Evolutionary conservation across 352 stramenopile species (phyloP).

Genomic region (Pilasporangium apinafurcum): DNA sequence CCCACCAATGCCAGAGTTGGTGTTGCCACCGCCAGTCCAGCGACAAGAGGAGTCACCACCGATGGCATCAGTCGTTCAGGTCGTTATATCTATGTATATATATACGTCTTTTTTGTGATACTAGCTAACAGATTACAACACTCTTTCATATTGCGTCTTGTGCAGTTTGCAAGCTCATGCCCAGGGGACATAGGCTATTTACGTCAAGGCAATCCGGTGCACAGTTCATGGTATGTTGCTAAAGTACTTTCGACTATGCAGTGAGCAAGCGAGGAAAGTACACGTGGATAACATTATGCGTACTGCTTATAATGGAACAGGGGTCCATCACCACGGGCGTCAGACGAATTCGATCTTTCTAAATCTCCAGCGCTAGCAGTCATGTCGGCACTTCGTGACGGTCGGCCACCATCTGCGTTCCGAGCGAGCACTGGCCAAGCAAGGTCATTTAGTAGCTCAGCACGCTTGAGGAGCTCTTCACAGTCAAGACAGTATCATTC

Average conservation of each 20-base stretch:
- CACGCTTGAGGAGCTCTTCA: conserved; percentile 2
- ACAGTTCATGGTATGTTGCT: conserved; percentile 29
- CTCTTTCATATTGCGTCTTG: not conserved
- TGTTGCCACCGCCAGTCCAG: conserved; percentile 37
- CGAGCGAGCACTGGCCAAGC: conserved; percentile 5
- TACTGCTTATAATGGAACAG: not conserved
- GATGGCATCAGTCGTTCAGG: conserved; percentile 44
- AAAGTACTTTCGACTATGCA: too few species aligned
- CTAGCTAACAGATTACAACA: too few species aligned
- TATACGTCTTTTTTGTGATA: not conserved
- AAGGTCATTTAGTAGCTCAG: conserved; percentile 17
- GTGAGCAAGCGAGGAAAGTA: too few species aligned
- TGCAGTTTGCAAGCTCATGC: conserved; percentile 62
- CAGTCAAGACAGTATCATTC: too few species aligned
- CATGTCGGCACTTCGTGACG: conserved; percentile 55
- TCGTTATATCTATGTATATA: conserved; percentile 8
- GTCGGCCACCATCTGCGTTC: conserved; percentile 13
- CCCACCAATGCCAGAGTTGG: conserved; percentile 47
- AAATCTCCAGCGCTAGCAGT: conserved; percentile 58
- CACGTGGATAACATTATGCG: too few species aligned
- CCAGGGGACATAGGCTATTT: conserved; percentile 60
- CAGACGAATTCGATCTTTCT: conserved; percentile 66
- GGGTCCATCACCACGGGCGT: conserved; percentile 17
- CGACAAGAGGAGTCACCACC: conserved; percentile 15
- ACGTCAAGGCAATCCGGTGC: conserved; percentile 22